These are phyloP conservation scores for Zarea fungicola DNA, from an alignment of 2,329 filamentous ascomycete species.

Conservation along the genomic window DNA sequence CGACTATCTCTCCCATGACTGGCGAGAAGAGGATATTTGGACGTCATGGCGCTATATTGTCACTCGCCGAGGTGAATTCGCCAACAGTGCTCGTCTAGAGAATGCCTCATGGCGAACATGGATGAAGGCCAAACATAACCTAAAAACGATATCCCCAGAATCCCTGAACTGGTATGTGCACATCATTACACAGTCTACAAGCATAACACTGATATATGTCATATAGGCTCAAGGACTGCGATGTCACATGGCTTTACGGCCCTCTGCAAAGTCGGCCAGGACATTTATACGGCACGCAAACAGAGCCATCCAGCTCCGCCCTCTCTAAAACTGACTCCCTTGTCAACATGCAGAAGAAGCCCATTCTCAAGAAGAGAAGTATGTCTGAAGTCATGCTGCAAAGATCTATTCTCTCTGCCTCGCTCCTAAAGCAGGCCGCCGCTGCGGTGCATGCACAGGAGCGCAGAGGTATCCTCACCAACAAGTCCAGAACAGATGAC, in stretches of 20 bases:
- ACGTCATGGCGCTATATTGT: constrained; percentile 93
- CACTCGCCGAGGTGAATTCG: constrained; percentile 70
- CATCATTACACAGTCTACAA: background rate
- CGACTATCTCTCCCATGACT: constrained; percentile 91
- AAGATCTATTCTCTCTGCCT: constrained; percentile 79
- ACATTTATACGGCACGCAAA: constrained; percentile 36
- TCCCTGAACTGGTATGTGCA: constrained; percentile 79
- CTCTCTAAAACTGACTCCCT: constrained; percentile 58
- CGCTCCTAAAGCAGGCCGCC: constrained; percentile 82
- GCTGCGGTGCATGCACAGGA: constrained; percentile 81
- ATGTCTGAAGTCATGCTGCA: constrained; percentile 96
- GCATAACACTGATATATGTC: constrained; percentile 24
- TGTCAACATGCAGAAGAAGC: constrained; percentile 65
- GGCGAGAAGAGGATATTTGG: constrained; percentile 96
- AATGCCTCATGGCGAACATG: constrained; percentile 97
- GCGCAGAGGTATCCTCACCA: constrained; percentile 49
- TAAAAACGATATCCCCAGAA: constrained; percentile 85
- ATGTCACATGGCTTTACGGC: constrained; percentile 96
- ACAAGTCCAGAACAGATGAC: constrained; percentile 59
- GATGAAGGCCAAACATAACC: constrained; percentile 84
- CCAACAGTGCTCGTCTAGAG: constrained; percentile 76
- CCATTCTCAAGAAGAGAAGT: constrained; percentile 92
- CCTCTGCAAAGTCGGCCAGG: constrained; percentile 72
- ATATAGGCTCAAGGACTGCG: constrained; percentile 86
- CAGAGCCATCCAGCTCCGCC: constrained; percentile 12